phyloP scores from a whole-genome alignment of 2,329 filamentous ascomycete species.

The Fusarium pseudocircinatum region DNA sequence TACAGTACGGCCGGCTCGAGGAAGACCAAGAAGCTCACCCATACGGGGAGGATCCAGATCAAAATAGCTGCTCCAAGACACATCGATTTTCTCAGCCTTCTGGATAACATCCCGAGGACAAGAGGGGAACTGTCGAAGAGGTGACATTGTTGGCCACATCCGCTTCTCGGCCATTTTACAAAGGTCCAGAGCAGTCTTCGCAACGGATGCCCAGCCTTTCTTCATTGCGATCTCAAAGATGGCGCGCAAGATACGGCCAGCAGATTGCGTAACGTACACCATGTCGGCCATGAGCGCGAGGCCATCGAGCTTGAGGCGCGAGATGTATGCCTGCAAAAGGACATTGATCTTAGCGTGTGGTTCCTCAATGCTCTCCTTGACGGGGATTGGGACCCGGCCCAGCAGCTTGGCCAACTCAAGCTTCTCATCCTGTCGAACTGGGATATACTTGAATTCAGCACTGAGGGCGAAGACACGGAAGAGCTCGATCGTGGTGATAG shows the following conservation, averaged over 20 bases:
- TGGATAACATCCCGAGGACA: slow-evolving; percentile 87
- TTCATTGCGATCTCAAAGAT: slow-evolving; percentile 98
- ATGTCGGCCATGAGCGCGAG: slow-evolving; percentile 97
- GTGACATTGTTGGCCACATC: slow-evolving; percentile 99
- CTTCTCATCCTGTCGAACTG: slow-evolving; percentile 97
- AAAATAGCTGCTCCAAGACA: slow-evolving; percentile 93
- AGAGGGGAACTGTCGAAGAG: slow-evolving; percentile 85
- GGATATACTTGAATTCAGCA: slow-evolving; percentile 99
- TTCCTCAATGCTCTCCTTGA: slow-evolving; percentile 98
- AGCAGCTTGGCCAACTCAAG: slow-evolving; percentile 93
- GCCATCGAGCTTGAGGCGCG: slow-evolving; percentile 90
- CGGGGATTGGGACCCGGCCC: slow-evolving; percentile 89
- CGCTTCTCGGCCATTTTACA: slow-evolving; percentile 99
- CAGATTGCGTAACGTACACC: slow-evolving; percentile 98
- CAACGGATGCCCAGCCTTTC: slow-evolving; percentile 94
- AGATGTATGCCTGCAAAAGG: slow-evolving; percentile 95
- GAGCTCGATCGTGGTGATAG: slow-evolving; percentile 91
- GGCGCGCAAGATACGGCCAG: slow-evolving; percentile 92
- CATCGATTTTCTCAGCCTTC: slow-evolving; percentile 94
- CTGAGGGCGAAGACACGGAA: slow-evolving; percentile 97
- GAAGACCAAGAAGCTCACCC: slow-evolving; percentile 92
- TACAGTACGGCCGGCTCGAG: slow-evolving; percentile 85
- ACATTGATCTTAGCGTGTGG: slow-evolving; percentile 98
- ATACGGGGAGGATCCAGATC: slow-evolving; percentile 96
- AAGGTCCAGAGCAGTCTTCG: slow-evolving; percentile 89